These are phyloP conservation scores for Talaromyces sp. DNA, from an alignment of 2,329 filamentous ascomycete species.

Conservation along the genomic window DNA sequence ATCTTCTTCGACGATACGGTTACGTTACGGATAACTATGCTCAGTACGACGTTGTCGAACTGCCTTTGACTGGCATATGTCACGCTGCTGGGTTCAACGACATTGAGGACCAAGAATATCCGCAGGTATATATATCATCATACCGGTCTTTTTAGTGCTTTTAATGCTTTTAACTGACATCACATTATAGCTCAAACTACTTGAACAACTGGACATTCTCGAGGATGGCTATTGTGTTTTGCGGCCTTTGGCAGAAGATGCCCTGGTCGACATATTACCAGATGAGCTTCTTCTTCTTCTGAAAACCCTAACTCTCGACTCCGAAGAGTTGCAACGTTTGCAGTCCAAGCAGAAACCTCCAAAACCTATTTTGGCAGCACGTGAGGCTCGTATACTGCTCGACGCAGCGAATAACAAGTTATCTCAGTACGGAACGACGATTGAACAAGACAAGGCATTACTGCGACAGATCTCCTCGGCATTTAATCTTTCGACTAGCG, in stretches of 20 bases:
- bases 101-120: conserved; percentile 9
- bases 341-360: conserved; percentile 33
- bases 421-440: conserved; percentile 49
- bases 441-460: conserved; percentile 48
- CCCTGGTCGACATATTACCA: conserved; percentile 33
- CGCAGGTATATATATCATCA: conserved; percentile 8
- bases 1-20: conserved; percentile 77
- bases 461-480: conserved; percentile 32
- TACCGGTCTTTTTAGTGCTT: background rate
- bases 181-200: conserved; percentile 43
- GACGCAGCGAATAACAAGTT: conserved; percentile 31
- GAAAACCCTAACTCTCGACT: conserved; percentile 29
- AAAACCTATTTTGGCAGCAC: conserved; percentile 26
- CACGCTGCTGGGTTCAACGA: conserved; percentile 31
- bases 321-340: conserved; percentile 30
- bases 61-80: conserved; percentile 59
- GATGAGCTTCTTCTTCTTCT: conserved; percentile 37
- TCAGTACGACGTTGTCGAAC: conserved; percentile 75
- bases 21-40: conserved; percentile 76
- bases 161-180: conserved; percentile 15
- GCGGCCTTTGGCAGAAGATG: conserved; percentile 23
- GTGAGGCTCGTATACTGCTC: conserved; percentile 31
- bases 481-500: conserved; percentile 30
- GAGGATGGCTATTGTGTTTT: conserved; percentile 69
- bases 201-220: conserved; percentile 58